Base-by-base conservation (phyloP, 495 filamentous ascomycete species). In the Arthonia radiata region DNA sequence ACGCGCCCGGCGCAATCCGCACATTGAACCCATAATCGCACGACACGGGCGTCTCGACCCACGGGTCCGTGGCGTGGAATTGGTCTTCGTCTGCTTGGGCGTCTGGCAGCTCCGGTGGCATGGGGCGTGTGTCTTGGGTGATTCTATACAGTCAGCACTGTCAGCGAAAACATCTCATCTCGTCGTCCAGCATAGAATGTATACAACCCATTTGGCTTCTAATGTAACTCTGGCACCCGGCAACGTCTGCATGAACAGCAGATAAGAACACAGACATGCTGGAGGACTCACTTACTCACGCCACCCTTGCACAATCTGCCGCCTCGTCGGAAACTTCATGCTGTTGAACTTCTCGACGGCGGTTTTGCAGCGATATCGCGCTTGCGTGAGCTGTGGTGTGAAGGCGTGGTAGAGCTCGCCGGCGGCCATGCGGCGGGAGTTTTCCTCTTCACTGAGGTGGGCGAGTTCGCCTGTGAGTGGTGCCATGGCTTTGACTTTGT, bases 1-100 rank as follows among this genome's bases (percentile, higher is more conserved):
- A 91, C 10, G 76, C 70, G 16, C 57, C 55, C 13, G 59, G 42
- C 13, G 71, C 75, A 13, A 82, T 34, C 27, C 54, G 56, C 24
- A 82, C 47, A 31, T 89, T 79, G 37, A 53, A 64, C 2, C 79
- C 79, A 34, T 86, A 81, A 42, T 89, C 79, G 3, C 69, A 49
- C 9, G 53, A 57, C 36, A 89, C 52, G 4, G 77, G 76, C 0
- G 63, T 47, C 31, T 77, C 67, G n/a, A 83, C 50, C 57, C 59
- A 80, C 3, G 76, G 61, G 8, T 74, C 60, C 11, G 19, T 22
- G 18, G 62, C 38, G 9, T 43, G 44, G 22, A 76, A 59, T 3
- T 64, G 55, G 10, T 41, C 53, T 15, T 67, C 64, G 34, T 82
- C 71, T 35, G 63, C 59, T 21, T 55, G 57, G 5, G 52, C 40